Conservation (phyloP, 176 grass and related monocot species). For the Pharus latifolius region DNA sequence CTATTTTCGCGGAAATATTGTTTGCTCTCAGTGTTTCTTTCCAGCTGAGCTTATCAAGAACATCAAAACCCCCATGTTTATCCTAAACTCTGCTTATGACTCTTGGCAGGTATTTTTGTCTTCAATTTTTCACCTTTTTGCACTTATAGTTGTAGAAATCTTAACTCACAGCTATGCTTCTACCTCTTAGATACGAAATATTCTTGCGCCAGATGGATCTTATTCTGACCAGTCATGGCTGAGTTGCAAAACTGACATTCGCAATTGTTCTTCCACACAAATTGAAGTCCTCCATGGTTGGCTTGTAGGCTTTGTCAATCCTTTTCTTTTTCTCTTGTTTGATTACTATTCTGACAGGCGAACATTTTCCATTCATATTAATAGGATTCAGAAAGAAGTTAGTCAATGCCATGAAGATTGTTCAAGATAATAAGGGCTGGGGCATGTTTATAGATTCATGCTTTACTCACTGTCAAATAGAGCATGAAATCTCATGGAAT, state of each 20-base stretch:
- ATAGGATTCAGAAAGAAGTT: conserved; percentile 36
- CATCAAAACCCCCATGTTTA: conserved; percentile 40
- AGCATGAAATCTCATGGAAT: conserved; percentile 27
- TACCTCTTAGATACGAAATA: conserved; percentile 17
- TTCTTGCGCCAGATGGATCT: conserved; percentile 22
- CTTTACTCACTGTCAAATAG: conserved; percentile 59
- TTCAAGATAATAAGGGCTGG: conserved; percentile 19
- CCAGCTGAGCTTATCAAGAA: conserved; percentile 44
- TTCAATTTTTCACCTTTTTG: neutral
- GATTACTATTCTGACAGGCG: neutral
- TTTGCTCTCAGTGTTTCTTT: conserved; percentile 53
- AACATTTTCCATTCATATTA: neutral
- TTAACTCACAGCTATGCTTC: neutral
- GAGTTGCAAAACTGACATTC: conserved; percentile 33
- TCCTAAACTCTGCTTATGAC: conserved; percentile 63
- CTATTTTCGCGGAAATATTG: neutral
- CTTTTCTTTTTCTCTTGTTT: neutral
- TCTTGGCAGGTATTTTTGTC: conserved; percentile 46
- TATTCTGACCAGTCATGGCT: conserved; percentile 24
- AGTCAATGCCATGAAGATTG: conserved; percentile 24
- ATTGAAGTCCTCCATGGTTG: conserved; percentile 41
- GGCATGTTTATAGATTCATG: conserved; percentile 73
- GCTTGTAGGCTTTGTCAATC: neutral
- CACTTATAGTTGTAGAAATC: no score
- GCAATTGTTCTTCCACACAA: conserved; percentile 29